Evolutionary conservation across 805 yeast species (phyloP).

Genomic region (Candida germanica): DNA sequence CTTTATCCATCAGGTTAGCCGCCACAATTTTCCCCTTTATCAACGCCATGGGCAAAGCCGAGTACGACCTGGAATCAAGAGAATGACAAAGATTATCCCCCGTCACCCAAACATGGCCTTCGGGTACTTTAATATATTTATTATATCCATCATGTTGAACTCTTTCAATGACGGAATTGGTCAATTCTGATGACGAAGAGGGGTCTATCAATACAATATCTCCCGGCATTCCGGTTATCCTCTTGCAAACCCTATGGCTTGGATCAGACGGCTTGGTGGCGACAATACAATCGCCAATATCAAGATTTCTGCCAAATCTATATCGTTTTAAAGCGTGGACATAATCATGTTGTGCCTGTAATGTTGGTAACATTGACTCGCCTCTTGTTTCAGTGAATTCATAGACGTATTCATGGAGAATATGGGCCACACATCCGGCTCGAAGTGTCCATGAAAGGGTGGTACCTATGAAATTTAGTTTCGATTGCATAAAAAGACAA

Average conservation of each 20-base stretch:
- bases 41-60: slow-evolving; percentile 84
- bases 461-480: slow-evolving; percentile 24
- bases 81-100: slow-evolving; percentile 91
- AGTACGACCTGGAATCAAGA: slow-evolving; percentile 84
- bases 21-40: slow-evolving; percentile 85
- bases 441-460: slow-evolving; percentile 52
- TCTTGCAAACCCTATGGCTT: slow-evolving; percentile 78
- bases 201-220: slow-evolving; percentile 83
- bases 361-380: slow-evolving; percentile 93
- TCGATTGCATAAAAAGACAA: slow-evolving; percentile 12
- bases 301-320: slow-evolving; percentile 60
- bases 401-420: slow-evolving; percentile 61
- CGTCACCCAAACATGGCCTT: slow-evolving; percentile 95
- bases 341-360: slow-evolving; percentile 70
- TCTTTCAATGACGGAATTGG: slow-evolving; percentile 26
- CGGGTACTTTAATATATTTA: slow-evolving; percentile 74
- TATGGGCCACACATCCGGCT: slow-evolving; percentile 64
- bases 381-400: slow-evolving; percentile 85
- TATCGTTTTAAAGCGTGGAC: slow-evolving; percentile 70
- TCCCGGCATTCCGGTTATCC: slow-evolving; percentile 96
- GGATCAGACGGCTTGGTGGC: slow-evolving; percentile 91
- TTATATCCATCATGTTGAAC: slow-evolving; percentile 40
- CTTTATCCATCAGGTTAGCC: slow-evolving; percentile 51
- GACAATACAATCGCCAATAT: slow-evolving; percentile 84
- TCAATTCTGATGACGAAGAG: slow-evolving; percentile 47